Evolutionary conservation across 2,329 filamentous ascomycete genomes (phyloP).

Genomic region (Fusarium pseudograminearum): DNA sequence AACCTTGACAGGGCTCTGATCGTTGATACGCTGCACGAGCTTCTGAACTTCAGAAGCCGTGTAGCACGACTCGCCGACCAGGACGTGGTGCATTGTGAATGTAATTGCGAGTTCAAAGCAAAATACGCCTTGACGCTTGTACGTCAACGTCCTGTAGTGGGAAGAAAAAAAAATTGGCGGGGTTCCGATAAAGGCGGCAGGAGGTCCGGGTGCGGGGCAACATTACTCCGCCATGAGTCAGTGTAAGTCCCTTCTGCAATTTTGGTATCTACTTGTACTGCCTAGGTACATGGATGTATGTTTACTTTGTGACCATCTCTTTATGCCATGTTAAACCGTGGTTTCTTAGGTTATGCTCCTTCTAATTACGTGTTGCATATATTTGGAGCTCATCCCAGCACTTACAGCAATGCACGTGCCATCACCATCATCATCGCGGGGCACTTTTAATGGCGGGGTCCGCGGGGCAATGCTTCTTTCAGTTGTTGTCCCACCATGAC

Average conservation of each 20-base stretch:
- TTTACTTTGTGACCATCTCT: neutral
- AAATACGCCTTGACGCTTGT: constrained; percentile 44
- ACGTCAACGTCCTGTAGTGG: constrained; percentile 33
- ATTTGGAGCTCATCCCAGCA: neutral
- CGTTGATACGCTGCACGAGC: constrained; percentile 60
- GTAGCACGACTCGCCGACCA: constrained; percentile 63
- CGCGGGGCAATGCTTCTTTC: neutral
- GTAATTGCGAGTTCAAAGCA: constrained; percentile 44
- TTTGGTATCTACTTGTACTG: neutral
- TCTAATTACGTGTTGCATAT: neutral
- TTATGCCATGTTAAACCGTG: neutral
- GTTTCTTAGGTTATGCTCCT: neutral
- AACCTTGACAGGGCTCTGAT: constrained; percentile 59
- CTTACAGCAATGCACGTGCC: neutral
- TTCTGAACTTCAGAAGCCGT: constrained; percentile 59
- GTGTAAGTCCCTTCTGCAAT: neutral
- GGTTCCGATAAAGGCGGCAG: constrained; percentile 37
- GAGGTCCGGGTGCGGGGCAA: constrained; percentile 36
- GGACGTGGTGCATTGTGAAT: constrained; percentile 53
- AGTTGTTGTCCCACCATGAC: neutral
- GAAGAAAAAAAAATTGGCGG: constrained; percentile 44
- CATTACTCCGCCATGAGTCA: constrained; percentile 30
- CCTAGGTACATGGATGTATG: neutral
- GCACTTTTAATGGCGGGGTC: constrained; percentile 1
- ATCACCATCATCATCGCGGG: neutral